Evolutionary conservation across 345 rosid genomes (phyloP), one percentile per base, ranked within the genome.

Genomic region (Eucalyptus urophylla): DNA sequence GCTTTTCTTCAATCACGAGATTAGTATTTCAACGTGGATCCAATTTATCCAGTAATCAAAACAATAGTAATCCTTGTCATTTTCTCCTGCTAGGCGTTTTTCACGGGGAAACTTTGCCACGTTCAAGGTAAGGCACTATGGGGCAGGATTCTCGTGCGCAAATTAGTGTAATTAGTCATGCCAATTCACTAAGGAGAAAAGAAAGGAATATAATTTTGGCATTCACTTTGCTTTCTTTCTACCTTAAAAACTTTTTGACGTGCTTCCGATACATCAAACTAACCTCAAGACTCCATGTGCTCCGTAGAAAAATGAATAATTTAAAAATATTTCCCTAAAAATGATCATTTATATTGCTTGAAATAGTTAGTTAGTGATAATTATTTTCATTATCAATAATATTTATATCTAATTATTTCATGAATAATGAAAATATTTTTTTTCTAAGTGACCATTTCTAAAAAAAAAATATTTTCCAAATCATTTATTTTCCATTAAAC

Each of bases 311-410:
- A 27, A 60, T 25, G 29, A 60, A 8, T 56, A 25, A 58, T 58
- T 58, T 58, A 8, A 58, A 12, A 24, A 24, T 24, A 24, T 56
- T 24, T 56, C 0, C 14, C 13, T 24, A 56, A 56, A 49, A 56
- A 56, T 56, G 14, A 51, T 51, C 21, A 50, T 0, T 50, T 50
- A 50, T 50, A 22, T 2, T 0, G 3, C 0, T 22, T 56, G 8
- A 56, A 56, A 56, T 10, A 56, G 13, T 56, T 56, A 12, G 4
- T 62, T 0, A 29, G 6, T 62, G 8, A 62, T 3, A 27, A 62
- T 62, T 29, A 29, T 62, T 62, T 60, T 29, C 3, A 62, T 29
- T 27, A 27, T 62, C 0, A 0, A 14, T 1, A 62, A 62, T 4
- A 62, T 13, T 62, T 62, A 62, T 12, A 29, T 62, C 5, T 29